phyloP scores from a whole-genome alignment of 2,329 filamentous ascomycete species.

The Westerdykella ornata region DNA sequence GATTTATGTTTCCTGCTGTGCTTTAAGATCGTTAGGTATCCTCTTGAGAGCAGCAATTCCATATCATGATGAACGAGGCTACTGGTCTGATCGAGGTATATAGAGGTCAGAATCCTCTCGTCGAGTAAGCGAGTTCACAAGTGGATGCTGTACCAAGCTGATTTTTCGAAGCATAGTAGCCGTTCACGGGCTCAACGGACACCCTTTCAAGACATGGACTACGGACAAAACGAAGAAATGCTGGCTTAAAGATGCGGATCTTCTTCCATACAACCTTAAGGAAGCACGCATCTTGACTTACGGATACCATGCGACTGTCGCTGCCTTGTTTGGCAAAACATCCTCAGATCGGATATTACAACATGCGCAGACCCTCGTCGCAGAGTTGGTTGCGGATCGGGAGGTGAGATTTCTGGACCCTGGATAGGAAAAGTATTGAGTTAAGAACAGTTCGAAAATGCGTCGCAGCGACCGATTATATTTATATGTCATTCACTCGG shows the following conservation, averaged over 20 bases:
- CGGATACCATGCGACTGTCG: conserved; percentile 12
- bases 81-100: conserved; percentile 7
- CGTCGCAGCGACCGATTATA: conserved; percentile 33
- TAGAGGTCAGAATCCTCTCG: conserved; percentile 8
- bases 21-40: too few species aligned
- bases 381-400: conserved; percentile 30
- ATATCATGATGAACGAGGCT: neutral
- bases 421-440: conserved; percentile 3
- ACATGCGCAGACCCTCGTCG: conserved; percentile 34
- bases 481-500: conserved; percentile 40
- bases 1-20: too few species aligned
- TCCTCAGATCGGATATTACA: conserved; percentile 30
- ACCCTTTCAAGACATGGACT: conserved; percentile 14
- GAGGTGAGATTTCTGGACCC: conserved; percentile 14
- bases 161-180: conserved; percentile 10
- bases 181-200: conserved; percentile 14
- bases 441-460: conserved; percentile 23
- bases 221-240: conserved; percentile 8
- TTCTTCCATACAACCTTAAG: conserved; percentile 10
- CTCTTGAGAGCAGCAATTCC: too few species aligned
- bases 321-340: conserved; percentile 14
- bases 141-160: neutral
- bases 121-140: conserved; percentile 5
- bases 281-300: conserved; percentile 11
- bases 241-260: conserved; percentile 11